These are phyloP conservation scores for Tolypocladium endophyticum DNA, from an alignment of 2,329 filamentous ascomycete genomes.

Conservation along the genomic window DNA sequence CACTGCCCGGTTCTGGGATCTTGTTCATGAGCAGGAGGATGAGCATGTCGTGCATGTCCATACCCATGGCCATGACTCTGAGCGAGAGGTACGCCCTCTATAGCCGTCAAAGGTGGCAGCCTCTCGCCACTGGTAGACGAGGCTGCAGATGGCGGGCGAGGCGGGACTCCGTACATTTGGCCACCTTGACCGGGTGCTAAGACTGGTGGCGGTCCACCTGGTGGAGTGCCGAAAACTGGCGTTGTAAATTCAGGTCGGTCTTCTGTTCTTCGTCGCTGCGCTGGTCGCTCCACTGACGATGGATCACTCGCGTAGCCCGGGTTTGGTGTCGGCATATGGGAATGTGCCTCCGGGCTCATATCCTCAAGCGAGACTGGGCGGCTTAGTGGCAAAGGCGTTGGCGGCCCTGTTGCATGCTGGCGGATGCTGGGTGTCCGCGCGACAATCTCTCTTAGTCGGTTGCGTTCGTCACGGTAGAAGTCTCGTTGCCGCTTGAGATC, in stretches of 20 bases:
- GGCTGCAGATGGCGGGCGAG: conserved; percentile 26
- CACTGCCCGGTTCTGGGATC: conserved; percentile 25
- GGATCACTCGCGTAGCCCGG: conserved; percentile 29
- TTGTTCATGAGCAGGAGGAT: conserved; percentile 15
- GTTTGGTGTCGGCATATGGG: conserved; percentile 15
- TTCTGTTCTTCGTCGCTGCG: conserved; percentile 37
- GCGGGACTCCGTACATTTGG: conserved; percentile 23
- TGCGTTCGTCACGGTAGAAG: conserved; percentile 63
- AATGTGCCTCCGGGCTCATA: conserved; percentile 22
- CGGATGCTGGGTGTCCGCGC: conserved; percentile 46
- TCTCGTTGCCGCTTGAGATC: conserved; percentile 54
- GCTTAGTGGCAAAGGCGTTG: conserved; percentile 35
- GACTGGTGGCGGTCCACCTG: conserved; percentile 20
- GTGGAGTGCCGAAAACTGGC: conserved; percentile 26
- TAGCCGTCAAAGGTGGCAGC: conserved; percentile 35
- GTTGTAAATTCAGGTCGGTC: conserved; percentile 31
- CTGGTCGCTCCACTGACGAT: conserved; percentile 32
- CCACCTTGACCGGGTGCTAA: conserved; percentile 30
- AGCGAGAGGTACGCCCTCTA: conserved; percentile 25
- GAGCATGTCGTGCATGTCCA: conserved; percentile 5
- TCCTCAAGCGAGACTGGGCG: conserved; percentile 23
- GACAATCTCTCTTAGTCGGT: conserved; percentile 59
- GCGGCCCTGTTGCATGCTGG: conserved; percentile 39
- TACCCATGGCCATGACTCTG: conserved; percentile 13
- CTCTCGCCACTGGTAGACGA: conserved; percentile 28